Percentiles rank a stretch among this genome's conserved stretches.
phyloP scores from a whole-genome alignment of 129 eudicot genomes.

The Smallanthus sonchifolius region DNA sequence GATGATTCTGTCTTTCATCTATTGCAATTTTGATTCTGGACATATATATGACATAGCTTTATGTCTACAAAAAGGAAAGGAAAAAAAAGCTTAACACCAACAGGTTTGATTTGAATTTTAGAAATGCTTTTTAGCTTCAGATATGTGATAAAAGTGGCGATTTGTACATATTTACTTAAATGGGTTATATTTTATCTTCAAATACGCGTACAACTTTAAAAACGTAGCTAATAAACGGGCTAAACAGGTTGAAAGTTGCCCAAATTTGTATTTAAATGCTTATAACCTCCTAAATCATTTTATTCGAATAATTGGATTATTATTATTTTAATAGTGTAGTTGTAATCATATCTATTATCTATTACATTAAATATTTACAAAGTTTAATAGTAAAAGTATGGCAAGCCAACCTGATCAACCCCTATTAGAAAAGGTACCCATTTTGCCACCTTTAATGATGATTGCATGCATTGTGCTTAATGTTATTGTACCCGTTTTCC shows the following conservation, averaged over 20 bases:
- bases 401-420: no score
- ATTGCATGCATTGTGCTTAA: neutral
- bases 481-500: neutral
- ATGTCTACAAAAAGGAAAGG: neutral
- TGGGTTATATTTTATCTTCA: neutral
- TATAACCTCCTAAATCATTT: neutral
- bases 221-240: neutral
- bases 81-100: neutral
- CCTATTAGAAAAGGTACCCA: neutral
- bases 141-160: neutral
- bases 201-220: neutral
- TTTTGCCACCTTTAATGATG: neutral
- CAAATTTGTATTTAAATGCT: neutral
- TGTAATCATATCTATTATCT: neutral
- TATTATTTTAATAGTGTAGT: neutral
- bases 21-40: neutral
- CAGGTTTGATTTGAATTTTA: neutral
- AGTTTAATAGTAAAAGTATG: neutral
- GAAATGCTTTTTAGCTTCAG: constrained; percentile 9
- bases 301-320: neutral
- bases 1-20: neutral
- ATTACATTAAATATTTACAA: neutral
- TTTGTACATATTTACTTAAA: neutral
- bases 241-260: neutral
- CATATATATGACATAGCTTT: neutral